Evolutionary conservation across 2,329 filamentous ascomycete genomes (phyloP), one percentile per base, ranked within the genome.

Genomic region (Colletotrichum brevisporum): DNA sequence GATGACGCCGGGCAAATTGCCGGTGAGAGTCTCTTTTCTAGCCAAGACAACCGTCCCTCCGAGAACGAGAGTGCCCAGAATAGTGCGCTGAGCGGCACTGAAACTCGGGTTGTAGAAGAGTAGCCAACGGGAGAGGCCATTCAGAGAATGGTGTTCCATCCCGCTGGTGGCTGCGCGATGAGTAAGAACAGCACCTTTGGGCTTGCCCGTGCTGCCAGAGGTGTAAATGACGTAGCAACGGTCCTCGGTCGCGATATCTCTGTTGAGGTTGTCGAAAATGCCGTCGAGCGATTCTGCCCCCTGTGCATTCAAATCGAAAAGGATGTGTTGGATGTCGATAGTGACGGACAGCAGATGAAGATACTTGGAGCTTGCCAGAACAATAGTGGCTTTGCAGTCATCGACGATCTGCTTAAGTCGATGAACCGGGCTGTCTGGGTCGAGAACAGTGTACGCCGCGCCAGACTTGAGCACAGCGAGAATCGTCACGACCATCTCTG

Each of bases 161-260:
- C 65, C 54, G 27, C 43, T 53, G 3, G 65, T 24, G 15, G 54
- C 59, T 39, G 74, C 75, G 39, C 72, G 69, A 45, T 76, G 73
- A 2, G 71, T 72, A 36, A 75, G 70, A 4, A 74, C 65, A 10
- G 73, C 74, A 13, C 74, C 74, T 50, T 76, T 76, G 3, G 74
- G 74, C 61, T 73, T 73, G 6, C 72, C 73, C 3, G 72, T 74
- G 9, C 66, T 71, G 5, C 72, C 73, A 10, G 73, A 74, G 8
- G 74, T 76, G 54, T 73, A 75, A 39, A 76, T 75, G 45, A 75
- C 72, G n/a, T 74, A 74, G 10, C 51, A 45, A 8, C 5, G 15
- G 39, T 63, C 59, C n/a, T 63, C 39, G 59, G 6, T 54, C 16
- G 10, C 39, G 43, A 4, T 54, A 15, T 36, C 39, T 9, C 31